Evolutionary conservation across 768 basidiomycete species (phyloP), one percentile per base, ranked within the genome.

Genomic region (Lactifluus subvellereus): DNA sequence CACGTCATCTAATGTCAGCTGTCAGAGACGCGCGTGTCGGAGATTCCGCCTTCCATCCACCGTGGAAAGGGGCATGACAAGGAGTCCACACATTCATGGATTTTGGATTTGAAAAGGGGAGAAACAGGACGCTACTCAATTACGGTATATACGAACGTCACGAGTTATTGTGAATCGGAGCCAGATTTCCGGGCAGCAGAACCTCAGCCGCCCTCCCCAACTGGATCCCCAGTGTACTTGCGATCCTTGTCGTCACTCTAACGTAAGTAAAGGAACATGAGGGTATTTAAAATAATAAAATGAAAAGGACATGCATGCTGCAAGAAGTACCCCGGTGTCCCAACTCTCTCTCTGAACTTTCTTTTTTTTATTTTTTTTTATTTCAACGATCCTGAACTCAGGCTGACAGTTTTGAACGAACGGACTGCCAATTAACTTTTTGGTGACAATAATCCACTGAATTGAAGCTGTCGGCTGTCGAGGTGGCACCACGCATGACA

Each of bases 401-500:
- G 16, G 16, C 16, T 27, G 27, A 18, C 50, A 52, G 56, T 37
- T 37, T 62, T 27, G 45, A 53, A 48, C 35, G 43, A 58, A 58
- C 45, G 57, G 56, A 54, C 51, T 49, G 18, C 18, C 50, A 62
- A 58, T 27, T 48, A 50, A 4, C 27, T 43, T 56, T 51, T 22
- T 45, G 50, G 40, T 48, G 47, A 54, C 47, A 33, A 54, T 53
- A 20, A 38, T 48, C 47, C 27, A 33, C 45, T 59, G 62, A 59
- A 63, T 54, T 59, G 62, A 54, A 40, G 57, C 57, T 58, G 62
- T 58, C 61, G 52, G 35, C 35, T 57, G 50, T 52, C 27, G 43
- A 54, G 35, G n/a, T 54, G 51, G 52, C 33, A 43, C 52, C 59
- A 48, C 30, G 42, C 27, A 6, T 27, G 27, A 27, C 9, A 30